These are phyloP conservation scores for Westerdykella aurantiaca DNA, from an alignment of 2,329 filamentous ascomycete genomes.

Conservation along the genomic window DNA sequence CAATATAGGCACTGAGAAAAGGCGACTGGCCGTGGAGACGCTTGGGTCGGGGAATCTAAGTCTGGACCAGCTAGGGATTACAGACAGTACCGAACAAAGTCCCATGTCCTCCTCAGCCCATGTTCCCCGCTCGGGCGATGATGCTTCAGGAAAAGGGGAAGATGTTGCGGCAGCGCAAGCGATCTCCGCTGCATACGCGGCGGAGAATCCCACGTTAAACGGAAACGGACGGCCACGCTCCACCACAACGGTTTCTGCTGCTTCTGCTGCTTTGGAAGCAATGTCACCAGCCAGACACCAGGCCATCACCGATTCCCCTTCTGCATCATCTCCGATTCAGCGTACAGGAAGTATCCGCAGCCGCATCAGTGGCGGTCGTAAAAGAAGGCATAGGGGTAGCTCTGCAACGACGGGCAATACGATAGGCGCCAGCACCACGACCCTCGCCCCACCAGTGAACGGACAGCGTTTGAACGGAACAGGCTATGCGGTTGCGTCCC, in stretches of 20 bases:
- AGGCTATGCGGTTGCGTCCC: slow-evolving; percentile 92
- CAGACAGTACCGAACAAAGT: slow-evolving; percentile 54
- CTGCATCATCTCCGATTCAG: slow-evolving; percentile 45
- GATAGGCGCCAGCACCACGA: slow-evolving; percentile 63
- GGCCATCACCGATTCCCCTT: slow-evolving; percentile 57
- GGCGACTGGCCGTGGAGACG: slow-evolving; percentile 75
- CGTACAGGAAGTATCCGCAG: slow-evolving; percentile 48
- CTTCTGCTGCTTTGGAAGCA: slow-evolving; percentile 6
- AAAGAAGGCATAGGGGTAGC: slow-evolving; percentile 73
- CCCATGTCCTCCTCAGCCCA: slow-evolving; percentile 56
- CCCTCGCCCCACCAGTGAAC: slow-evolving; percentile 60
- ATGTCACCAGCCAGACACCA: slow-evolving; percentile 57
- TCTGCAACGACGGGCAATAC: slow-evolving; percentile 61
- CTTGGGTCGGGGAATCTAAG: slow-evolving; percentile 84
- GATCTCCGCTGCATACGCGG: slow-evolving; percentile 55
- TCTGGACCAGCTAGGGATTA: slow-evolving; percentile 79
- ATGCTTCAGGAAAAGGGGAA: slow-evolving; percentile 52
- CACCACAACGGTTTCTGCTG: slow-evolving; percentile 33
- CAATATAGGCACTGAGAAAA: slow-evolving; percentile 33
- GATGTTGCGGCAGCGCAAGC: slow-evolving; percentile 55
- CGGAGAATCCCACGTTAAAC: slow-evolving; percentile 34
- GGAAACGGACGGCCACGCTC: slow-evolving; percentile 38
- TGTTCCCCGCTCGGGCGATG: slow-evolving; percentile 47
- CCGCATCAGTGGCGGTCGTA: slow-evolving; percentile 47
- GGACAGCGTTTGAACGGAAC: slow-evolving; percentile 82